phyloP scores from a whole-genome alignment of 768 basidiomycete genomes.

The Psilocybe azurescens region DNA sequence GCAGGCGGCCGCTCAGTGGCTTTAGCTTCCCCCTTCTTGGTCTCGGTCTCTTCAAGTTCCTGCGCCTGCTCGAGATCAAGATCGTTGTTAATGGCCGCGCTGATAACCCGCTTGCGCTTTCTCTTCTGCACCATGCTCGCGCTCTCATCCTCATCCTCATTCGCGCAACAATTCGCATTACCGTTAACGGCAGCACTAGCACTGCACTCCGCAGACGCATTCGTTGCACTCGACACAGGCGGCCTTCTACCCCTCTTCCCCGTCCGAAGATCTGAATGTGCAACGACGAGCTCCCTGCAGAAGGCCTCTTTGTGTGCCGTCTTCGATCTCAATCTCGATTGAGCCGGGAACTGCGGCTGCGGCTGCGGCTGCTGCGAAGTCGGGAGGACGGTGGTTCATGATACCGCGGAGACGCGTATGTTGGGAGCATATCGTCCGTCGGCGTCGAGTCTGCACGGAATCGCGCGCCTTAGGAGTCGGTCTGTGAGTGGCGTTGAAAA shows the following conservation, averaged over 20 bases:
- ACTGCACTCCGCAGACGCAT: neutral
- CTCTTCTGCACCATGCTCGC: no score
- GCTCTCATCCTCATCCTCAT: no score
- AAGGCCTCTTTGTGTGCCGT: slow-evolving; percentile 11
- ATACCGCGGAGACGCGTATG: slow-evolving; percentile 64
- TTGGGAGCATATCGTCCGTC: slow-evolving; percentile 67
- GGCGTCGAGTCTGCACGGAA: slow-evolving; percentile 79
- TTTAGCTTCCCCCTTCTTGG: no score
- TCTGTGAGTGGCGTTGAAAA: slow-evolving; percentile 42
- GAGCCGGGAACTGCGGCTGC: slow-evolving; percentile 23
- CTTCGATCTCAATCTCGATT: slow-evolving; percentile 27
- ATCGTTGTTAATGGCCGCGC: no score
- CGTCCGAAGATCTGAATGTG: slow-evolving; percentile 1
- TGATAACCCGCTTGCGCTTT: no score
- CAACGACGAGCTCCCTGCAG: neutral
- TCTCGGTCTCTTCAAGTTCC: no score
- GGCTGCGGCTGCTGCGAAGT: slow-evolving; percentile 21
- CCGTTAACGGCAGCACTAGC: neutral
- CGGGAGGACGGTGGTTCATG: slow-evolving; percentile 39
- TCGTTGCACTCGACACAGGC: slow-evolving; percentile 4
- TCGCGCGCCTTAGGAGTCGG: slow-evolving; percentile 74
- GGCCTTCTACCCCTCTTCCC: neutral
- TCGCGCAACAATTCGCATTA: neutral
- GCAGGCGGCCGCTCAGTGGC: no score
- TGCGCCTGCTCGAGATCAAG: no score